Evolutionary conservation across 352 stramenopile genomes (phyloP).

Genomic region (Phytophthora lateralis): DNA sequence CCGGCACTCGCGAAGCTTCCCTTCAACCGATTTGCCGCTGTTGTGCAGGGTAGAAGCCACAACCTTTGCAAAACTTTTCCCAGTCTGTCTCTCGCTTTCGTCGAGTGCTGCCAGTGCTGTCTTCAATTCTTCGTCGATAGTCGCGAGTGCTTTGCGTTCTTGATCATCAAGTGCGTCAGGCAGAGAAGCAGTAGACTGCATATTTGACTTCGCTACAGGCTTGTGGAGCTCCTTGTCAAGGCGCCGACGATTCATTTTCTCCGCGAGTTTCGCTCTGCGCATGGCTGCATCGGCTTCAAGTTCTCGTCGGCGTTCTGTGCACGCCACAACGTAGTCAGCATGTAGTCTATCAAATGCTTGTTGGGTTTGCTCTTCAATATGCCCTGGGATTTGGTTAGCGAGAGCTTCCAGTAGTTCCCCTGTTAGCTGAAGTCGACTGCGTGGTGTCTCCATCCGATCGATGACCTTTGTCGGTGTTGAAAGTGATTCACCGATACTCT

Average conservation of each 20-base stretch:
- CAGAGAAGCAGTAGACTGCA: background rate
- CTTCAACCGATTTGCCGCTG: conserved; percentile 25
- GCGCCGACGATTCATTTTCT: conserved; percentile 27
- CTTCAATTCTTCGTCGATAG: conserved; percentile 21
- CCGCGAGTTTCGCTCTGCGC: conserved; percentile 24
- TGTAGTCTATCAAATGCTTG: conserved; percentile 30
- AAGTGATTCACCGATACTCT: background rate
- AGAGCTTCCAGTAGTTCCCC: conserved; percentile 28
- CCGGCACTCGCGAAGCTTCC: conserved; percentile 19
- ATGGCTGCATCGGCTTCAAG: conserved; percentile 36
- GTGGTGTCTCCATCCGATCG: background rate
- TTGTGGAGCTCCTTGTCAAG: conserved; percentile 8
- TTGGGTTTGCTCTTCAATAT: conserved; percentile 31
- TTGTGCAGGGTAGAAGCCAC: conserved; percentile 19
- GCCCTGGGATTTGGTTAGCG: conserved; percentile 22
- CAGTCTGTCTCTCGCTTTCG: conserved; percentile 9
- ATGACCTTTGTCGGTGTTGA: background rate
- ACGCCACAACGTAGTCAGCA: conserved; percentile 25
- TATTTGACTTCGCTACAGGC: background rate
- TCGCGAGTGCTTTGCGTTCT: conserved; percentile 13
- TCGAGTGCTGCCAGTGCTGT: conserved; percentile 12
- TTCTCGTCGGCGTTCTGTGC: conserved; percentile 20
- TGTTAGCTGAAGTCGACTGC: conserved; percentile 7
- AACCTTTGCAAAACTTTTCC: conserved; percentile 16
- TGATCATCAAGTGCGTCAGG: conserved; percentile 19